Evolutionary conservation across 2,329 filamentous ascomycete species (phyloP).

Genomic region (Pyrenochaeta sp.): DNA sequence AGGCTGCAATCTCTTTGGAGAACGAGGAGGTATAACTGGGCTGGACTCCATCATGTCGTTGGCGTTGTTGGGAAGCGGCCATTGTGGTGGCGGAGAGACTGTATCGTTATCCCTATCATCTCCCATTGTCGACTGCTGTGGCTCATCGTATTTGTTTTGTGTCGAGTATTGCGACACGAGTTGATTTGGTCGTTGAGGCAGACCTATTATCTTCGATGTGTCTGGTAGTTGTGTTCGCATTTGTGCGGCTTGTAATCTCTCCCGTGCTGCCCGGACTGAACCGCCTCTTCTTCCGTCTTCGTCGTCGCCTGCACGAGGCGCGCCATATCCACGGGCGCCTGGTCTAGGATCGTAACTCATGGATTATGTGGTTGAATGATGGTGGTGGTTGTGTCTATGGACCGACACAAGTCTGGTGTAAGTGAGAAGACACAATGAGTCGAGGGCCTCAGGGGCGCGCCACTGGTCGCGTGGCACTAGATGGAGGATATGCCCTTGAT

Average conservation of each 20-base stretch:
- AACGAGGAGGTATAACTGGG: conserved; percentile 28
- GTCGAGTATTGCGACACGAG: conserved; percentile 34
- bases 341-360: conserved; percentile 49
- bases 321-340: conserved; percentile 42
- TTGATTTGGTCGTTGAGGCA: conserved; percentile 46
- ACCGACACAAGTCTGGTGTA: conserved; percentile 39
- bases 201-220: conserved; percentile 43
- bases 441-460: not conserved
- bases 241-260: conserved; percentile 41
- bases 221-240: conserved; percentile 39
- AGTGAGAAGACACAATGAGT: conserved; percentile 2
- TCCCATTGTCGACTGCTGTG: conserved; percentile 22
- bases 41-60: conserved; percentile 31
- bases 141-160: conserved; percentile 16
- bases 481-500: conserved; percentile 16
- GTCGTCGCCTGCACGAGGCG: conserved; percentile 30
- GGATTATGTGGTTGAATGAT: conserved; percentile 36
- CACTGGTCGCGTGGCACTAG: conserved; percentile 10
- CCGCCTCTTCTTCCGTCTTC: conserved; percentile 36
- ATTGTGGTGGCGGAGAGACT: conserved; percentile 51
- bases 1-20: conserved; percentile 46
- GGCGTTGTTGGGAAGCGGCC: conserved; percentile 54
- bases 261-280: conserved; percentile 47
- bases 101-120: conserved; percentile 18
- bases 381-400: conserved; percentile 39